Conservation (phyloP, 106 monocot species). For the Chionographis japonica region DNA sequence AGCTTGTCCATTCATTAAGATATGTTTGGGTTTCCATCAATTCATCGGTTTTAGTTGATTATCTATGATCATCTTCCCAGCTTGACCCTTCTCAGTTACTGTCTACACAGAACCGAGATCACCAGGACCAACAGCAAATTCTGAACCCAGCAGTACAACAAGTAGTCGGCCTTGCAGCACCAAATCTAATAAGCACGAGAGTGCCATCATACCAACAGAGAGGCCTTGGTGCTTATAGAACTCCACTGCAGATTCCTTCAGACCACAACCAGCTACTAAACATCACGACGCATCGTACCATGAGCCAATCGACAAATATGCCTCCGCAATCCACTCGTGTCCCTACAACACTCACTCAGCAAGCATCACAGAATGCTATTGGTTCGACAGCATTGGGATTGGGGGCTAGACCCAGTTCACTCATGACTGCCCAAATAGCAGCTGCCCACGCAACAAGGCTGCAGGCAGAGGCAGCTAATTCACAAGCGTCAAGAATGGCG, state of each 20-base stretch:
- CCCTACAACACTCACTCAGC: background rate
- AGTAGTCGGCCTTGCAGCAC: constrained; percentile 23
- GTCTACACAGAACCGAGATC: constrained; percentile 8
- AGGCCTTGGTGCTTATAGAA: constrained; percentile 13
- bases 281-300: constrained; percentile 12
- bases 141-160: constrained; percentile 8
- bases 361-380: constrained; percentile 5
- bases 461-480: background rate
- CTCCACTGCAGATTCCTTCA: constrained; percentile 5
- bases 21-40: too few species aligned
- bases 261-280: constrained; percentile 1
- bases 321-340: background rate
- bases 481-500: constrained; percentile 7
- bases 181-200: constrained; percentile 9
- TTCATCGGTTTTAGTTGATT: background rate
- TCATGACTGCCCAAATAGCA: background rate
- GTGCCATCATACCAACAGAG: constrained; percentile 4
- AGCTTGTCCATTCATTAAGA: too few species aligned
- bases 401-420: background rate
- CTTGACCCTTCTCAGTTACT: background rate
- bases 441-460: background rate
- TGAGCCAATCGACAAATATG: background rate
- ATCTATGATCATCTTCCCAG: background rate
- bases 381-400: background rate
- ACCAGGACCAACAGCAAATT: constrained; percentile 10